Base-by-base conservation (phyloP, 257 asterid genomes). In the Ophiorrhiza pumila region DNA sequence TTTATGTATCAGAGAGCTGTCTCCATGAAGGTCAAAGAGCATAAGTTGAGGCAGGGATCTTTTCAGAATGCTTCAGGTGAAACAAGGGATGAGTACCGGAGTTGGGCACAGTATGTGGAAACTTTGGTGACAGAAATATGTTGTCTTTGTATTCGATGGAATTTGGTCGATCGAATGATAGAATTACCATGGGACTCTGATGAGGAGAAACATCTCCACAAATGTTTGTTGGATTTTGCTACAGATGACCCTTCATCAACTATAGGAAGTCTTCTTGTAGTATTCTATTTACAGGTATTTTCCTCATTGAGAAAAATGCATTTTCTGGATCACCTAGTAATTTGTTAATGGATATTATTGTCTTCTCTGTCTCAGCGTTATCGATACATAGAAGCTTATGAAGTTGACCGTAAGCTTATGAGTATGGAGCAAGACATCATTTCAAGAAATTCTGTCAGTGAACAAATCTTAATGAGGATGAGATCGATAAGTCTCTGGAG, bases 181-280 rank as follows among this genome's bases (percentile, higher is more conserved):
- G 99, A 88, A 74, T 81, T 95, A 79, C 98, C 99, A 37, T 95
- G 99, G 99, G 87, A 87, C 76, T 77, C 82, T 65, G 90, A 92
- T 42, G 99, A 95, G 94, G 98, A 90, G 82, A 89, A 89, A 79
- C 87, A 90, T 78, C 86, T 95, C 61, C 95, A 85, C 81, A 92
- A 89, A 78, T 87, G 92, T 84, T 80, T 92, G 74, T 77, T 90
- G 80, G 97, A 89, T 74, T 87, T 85, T 69, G 89, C 90, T 9
- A 69, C 59, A 7, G 90, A 82, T 71, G 93, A 92, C 71, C 96
- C 96, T 71, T 84, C 86, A 68, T 85, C 90, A 23, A 63, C 79
- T 45, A 79, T 79, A 27, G 97, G 99, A 78, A 89, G 96, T 84
- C 97, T 95, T 81, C 97, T 95, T 74, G 98, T 95, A 73, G 97